phyloP scores from a whole-genome alignment of 768 basidiomycete species.

The Lyophyllum semitale region DNA sequence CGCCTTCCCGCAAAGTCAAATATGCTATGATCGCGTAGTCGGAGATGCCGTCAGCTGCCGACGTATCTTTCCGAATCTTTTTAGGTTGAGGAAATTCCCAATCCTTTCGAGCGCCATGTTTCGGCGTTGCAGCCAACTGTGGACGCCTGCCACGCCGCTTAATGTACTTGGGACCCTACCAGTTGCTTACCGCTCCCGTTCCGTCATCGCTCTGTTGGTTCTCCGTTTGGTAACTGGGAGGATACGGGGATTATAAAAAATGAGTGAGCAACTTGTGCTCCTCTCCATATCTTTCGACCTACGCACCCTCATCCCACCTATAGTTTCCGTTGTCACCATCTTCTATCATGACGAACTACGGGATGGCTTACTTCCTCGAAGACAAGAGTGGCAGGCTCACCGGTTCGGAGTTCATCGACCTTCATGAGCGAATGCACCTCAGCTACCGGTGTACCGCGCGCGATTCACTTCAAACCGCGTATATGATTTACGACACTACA shows the following conservation, averaged over 20 bases:
- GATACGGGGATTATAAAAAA: neutral
- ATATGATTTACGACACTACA: constrained; percentile 53
- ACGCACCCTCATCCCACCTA: neutral
- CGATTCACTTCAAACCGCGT: constrained; percentile 43
- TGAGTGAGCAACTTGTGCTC: neutral
- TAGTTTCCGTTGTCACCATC: neutral
- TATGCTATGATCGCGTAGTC: neutral
- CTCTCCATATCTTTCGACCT: neutral
- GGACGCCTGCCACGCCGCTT: neutral
- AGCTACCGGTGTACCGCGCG: constrained; percentile 48
- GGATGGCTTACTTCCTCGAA: constrained; percentile 64
- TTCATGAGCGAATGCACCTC: constrained; percentile 60
- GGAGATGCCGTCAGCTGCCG: constrained; percentile 5
- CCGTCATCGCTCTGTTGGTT: neutral
- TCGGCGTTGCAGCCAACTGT: neutral
- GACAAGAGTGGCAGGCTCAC: constrained; percentile 57
- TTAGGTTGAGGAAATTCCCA: constrained; percentile 1
- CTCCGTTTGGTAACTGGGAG: constrained; percentile 10
- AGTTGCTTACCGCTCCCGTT: neutral
- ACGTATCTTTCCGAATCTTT: constrained; percentile 6
- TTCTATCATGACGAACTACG: constrained; percentile 44
- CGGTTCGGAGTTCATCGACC: constrained; percentile 62
- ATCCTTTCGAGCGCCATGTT: neutral
- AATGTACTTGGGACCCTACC: neutral
- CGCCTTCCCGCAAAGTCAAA: neutral